Evolutionary conservation across 164 flowering plant species (phyloP), one percentile per base, ranked within the genome.

Genomic region (Vitis amurensis): DNA sequence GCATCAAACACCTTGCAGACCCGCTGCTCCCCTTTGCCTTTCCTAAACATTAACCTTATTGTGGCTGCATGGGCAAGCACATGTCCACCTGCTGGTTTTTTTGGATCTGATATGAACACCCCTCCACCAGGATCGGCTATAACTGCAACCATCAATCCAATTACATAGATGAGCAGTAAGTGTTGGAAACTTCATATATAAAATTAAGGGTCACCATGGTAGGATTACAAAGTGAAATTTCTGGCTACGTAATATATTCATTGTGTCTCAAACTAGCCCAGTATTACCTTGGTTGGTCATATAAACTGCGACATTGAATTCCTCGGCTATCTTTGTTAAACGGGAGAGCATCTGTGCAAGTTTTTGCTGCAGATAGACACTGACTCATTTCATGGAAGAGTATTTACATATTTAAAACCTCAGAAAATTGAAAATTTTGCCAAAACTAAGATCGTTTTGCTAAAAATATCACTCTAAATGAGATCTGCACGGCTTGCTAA

Each of bases 41-140:
- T 96, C 82, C 97, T 88, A 76, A 96, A 93, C 97, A 93, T 93
- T 70, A 96, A 74, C 82, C 98, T 85, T 56, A 93, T 77, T 30
- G 99, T 96, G 61, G 95, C 89, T 8, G 99, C 97, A 74, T 95
- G 99, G 67, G 99, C 99, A 59, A 93, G 87, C 14, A 96, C 99
- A 72, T 96, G 99, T n/a, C 99, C 99, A 57, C 99, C 97, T 19
- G 97, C 98, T 65, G 99, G 99, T 73, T 96, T 96, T 91, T 96
- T 96, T 57, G 99, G 98, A 67, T 93, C 99, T 50, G 98, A 86
- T 71, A 93, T 83, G 83, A 91, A 88, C 64, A 93, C 81, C 23
- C 98, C 97, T 0, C 98, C 97, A 9, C 97, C 99, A 0, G 99
- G 98, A 73, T 96, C 97, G 1, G 99, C 94, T 59, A 96, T 91